Percentiles rank a stretch among this genome's conserved stretches.
Evolutionary conservation across 208 protist genomes (phyloP).

Genomic region (Herpetomonas tarakana): DNA sequence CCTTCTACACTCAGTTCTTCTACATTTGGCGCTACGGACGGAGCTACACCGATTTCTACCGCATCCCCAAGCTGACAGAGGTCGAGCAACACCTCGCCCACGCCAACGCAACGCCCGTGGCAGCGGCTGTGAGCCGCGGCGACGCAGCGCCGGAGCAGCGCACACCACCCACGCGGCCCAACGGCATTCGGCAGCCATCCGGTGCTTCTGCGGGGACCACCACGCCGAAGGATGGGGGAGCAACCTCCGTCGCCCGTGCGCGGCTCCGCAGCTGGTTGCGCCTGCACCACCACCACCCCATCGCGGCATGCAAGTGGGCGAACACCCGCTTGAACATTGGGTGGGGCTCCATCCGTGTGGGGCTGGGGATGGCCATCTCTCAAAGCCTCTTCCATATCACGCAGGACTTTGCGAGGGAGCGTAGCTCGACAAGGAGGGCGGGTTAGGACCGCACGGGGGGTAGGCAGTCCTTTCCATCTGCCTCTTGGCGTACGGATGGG

Average conservation of each 20-base stretch:
- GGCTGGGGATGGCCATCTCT: conserved; percentile 84
- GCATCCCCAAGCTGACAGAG: conserved; percentile 20
- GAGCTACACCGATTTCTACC: conserved; percentile 57
- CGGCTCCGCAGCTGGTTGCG: conserved; percentile 12
- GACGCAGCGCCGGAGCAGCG: background rate
- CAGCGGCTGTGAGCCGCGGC: background rate
- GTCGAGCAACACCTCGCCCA: conserved; percentile 17
- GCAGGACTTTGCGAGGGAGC: conserved; percentile 43
- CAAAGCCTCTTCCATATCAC: conserved; percentile 78
- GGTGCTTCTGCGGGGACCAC: background rate
- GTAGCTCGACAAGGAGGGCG: conserved; percentile 6
- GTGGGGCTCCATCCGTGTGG: conserved; percentile 86
- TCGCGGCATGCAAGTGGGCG: conserved; percentile 71
- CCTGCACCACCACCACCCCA: conserved; percentile 45
- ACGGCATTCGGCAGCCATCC: background rate
- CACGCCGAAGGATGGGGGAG: background rate
- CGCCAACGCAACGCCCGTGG: too few relatives aligned
- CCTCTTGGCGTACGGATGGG: too few relatives aligned
- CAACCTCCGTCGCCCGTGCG: background rate
- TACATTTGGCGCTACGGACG: conserved; percentile 67
- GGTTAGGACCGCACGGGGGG: background rate
- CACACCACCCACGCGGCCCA: too few relatives aligned
- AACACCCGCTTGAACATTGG: conserved; percentile 88
- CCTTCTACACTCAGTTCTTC: conserved; percentile 67
- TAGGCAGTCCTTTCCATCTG: too few relatives aligned